These are phyloP conservation scores for Phaseolus coccineus DNA, from an alignment of 331 rosid species.

Conservation along the genomic window DNA sequence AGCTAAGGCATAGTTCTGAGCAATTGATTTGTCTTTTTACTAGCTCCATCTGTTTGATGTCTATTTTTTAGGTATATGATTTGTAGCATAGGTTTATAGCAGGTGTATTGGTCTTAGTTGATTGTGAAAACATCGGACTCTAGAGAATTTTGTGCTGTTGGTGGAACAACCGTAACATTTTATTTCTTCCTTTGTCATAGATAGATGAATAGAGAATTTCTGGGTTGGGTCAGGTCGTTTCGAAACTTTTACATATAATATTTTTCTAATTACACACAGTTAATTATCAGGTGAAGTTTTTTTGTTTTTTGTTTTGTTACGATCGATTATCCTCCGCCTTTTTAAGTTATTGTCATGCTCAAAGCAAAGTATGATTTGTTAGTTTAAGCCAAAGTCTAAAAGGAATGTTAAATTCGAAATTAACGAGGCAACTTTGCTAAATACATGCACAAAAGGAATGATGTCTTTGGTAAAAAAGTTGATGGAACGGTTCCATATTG, in stretches of 20 bases:
- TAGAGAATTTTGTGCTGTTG: constrained; percentile 47
- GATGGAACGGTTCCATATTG: constrained; percentile 44
- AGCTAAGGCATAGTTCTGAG: background rate
- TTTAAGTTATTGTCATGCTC: background rate
- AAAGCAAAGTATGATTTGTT: constrained; percentile 16
- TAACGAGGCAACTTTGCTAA: constrained; percentile 16
- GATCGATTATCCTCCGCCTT: background rate
- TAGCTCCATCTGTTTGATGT: constrained; percentile 31
- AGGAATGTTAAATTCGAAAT: background rate
- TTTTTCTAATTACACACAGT: constrained; percentile 31
- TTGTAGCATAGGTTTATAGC: constrained; percentile 21
- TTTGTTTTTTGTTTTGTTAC: background rate
- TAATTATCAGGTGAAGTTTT: constrained; percentile 6
- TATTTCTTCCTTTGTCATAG: constrained; percentile 22
- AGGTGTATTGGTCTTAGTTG: constrained; percentile 32
- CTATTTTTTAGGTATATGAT: background rate
- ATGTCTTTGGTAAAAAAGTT: constrained; percentile 32
- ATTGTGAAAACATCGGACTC: constrained; percentile 21
- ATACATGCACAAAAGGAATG: constrained; percentile 41
- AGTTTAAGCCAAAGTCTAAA: background rate
- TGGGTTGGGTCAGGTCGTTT: constrained; percentile 50
- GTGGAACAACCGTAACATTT: constrained; percentile 19
- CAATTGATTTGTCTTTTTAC: constrained; percentile 26
- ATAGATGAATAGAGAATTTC: constrained; percentile 37
- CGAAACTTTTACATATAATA: constrained; percentile 19